Evolutionary conservation across 2,329 filamentous ascomycete genomes (phyloP), one percentile per base, ranked within the genome.

Genomic region (Fusarium sp.): DNA sequence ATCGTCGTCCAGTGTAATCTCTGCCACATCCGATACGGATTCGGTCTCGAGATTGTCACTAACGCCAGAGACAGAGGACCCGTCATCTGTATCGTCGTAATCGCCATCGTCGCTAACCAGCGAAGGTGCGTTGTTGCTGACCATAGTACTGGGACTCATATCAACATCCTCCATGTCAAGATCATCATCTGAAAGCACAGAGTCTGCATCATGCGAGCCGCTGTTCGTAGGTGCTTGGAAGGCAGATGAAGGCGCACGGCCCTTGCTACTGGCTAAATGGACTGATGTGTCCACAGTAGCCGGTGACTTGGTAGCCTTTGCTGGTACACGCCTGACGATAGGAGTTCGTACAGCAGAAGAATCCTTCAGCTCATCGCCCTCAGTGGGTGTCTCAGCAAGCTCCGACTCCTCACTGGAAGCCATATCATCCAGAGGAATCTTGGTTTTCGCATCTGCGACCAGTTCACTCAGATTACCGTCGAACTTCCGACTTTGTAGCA

Each of bases 101-200:
- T 93, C 91, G 71, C 91, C 90, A 74, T 93, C 91, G 78, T 94
- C 92, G 78, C 91, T 93, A 74, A 94, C 91, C 48, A 94, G 84
- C 71, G 90, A 93, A 22, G 92, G 92, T 10, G 92, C 91, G 69
- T 92, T 92, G 77, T 93, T 93, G 76, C 90, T 91, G 50, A 90
- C 84, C 44, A 89, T 79, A 1, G 90, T 91, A 71, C 88, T 88
- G 7, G 91, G 91, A 72, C 90, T 92, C 58, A 92, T 78, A 54
- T 92, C 88, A 46, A 83, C 82, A 55, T 89, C 87, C 32, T 79
- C 77, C 75, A 88, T 82, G 56, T 88, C 85, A 45, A 83, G 79
- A 54, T 84, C 84, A 66, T 84, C 85, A 66, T 79, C 82, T 15
- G 74, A 78, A 22, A 79, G 59, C 44, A 72, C 46, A 39, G 62